Evolutionary conservation across 176 grass and related monocot genomes (phyloP), one percentile per base, ranked within the genome.

Genomic region (Paspalum notatum): DNA sequence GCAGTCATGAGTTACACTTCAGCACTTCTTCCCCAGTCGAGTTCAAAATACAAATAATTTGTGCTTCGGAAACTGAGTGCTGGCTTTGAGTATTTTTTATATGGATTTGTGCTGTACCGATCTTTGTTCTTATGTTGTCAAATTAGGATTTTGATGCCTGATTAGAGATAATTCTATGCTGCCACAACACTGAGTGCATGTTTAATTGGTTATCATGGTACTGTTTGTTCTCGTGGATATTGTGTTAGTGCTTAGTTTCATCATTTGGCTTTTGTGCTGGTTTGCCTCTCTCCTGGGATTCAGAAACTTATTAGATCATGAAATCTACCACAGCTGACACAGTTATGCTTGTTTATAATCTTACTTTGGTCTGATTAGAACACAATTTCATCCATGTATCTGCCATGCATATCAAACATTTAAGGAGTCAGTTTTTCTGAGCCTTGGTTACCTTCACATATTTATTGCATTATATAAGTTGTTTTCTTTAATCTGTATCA

Each of bases 1-100:
- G 24, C 72, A 68, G 46, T 75, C 57, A 54, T 43, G 42, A 17
- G 18, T 57, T 76, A 17, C 13, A 58, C 12, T 13, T 57, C 39
- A 24, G 68, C 49, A 45, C 43, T 18, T 10, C 78, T 47, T 46
- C 38, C 56, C 62, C 44, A 40, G 4, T 37, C 40, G 57, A 1
- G 26, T 82, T 72, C 32, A 42, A 62, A 52, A 40, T 82, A 13
- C 42, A 72, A 62, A 82, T 62, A 27, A 11, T 72, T 75, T 57
- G 18, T 67, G 62, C 18, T 76, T 58, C 48, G 52, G 48, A 38
- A 52, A 72, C 25, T 16, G 16, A 6, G 26, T 53, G 16, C 15
- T 18, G 46, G 21, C 46, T 71, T 16, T 72, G 20, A 73, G 49
- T 73, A 37, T 73, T 54, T 8, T 20, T 27, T 13, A 54, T 54